Percentiles rank a stretch among this genome's conserved stretches.
Conservation (phyloP, 371 early-diverging fungal species). For the Sanchytrium tribonematis region DNA sequence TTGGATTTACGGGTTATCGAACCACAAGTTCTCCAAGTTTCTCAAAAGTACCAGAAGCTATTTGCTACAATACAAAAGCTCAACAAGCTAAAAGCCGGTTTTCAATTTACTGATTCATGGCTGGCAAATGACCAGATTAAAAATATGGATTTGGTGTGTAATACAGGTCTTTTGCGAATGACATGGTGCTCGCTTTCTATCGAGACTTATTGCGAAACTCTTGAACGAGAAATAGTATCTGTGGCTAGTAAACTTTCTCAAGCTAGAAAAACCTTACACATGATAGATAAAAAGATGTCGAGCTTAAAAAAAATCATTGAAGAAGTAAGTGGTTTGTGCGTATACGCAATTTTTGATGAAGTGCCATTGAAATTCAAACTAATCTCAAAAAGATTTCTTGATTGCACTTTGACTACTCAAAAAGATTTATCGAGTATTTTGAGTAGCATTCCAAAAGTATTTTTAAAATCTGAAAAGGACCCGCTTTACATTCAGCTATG, state of each 20-base stretch:
- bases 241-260: neutral
- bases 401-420: neutral
- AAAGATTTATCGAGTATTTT: neutral
- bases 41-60: neutral
- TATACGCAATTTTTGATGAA: neutral
- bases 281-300: neutral
- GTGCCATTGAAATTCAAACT: neutral
- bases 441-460: neutral
- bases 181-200: neutral
- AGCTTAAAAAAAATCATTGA: neutral
- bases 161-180: neutral
- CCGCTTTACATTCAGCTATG: neutral
- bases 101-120: neutral
- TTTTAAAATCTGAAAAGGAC: neutral
- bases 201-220: neutral
- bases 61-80: neutral
- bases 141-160: neutral
- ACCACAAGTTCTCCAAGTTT: neutral
- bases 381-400: neutral
- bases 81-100: neutral
- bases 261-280: neutral
- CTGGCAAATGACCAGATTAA: neutral
- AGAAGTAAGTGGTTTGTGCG: neutral
- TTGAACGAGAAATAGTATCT: neutral
- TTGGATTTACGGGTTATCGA: neutral